Conservation (phyloP, 805 yeast species). For the Cyberlindnera nakhonratchasimensis region DNA sequence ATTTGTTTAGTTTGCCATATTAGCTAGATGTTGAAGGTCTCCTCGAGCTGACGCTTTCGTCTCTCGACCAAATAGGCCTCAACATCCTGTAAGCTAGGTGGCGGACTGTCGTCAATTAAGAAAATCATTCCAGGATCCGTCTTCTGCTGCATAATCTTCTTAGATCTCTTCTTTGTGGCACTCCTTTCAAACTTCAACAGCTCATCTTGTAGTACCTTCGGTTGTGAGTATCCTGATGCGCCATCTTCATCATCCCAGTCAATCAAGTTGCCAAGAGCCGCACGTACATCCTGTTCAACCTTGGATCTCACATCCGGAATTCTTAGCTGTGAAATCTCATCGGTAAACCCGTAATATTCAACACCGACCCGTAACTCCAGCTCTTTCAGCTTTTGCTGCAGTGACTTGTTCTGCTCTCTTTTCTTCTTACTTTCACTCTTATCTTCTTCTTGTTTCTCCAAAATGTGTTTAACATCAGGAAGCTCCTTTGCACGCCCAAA, state of each 20-base stretch:
- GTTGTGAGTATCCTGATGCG: no score
- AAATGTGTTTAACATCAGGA: slow-evolving; percentile 59
- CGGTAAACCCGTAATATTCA: slow-evolving; percentile 43
- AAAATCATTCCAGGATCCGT: background rate
- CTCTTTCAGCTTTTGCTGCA: slow-evolving; percentile 25
- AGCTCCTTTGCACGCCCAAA: slow-evolving; percentile 83
- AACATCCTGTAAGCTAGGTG: slow-evolving; percentile 11
- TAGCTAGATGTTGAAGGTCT: slow-evolving; percentile 5
- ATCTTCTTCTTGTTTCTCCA: slow-evolving; percentile 34
- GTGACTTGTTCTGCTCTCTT: slow-evolving; percentile 18
- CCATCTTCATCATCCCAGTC: slow-evolving; percentile 3
- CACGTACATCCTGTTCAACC: background rate
- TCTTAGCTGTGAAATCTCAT: slow-evolving; percentile 9
- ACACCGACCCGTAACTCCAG: slow-evolving; percentile 30
- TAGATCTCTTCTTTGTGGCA: slow-evolving; percentile 25
- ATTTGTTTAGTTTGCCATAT: background rate
- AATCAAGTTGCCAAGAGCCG: slow-evolving; percentile 3
- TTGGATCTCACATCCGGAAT: background rate
- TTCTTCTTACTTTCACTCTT: slow-evolving; percentile 19
- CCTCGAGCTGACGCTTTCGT: slow-evolving; percentile 17
- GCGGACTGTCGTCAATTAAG: slow-evolving; percentile 6
- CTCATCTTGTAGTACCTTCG: slow-evolving; percentile 16
- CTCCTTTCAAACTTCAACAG: slow-evolving; percentile 31
- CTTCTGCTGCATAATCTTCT: slow-evolving; percentile 3
- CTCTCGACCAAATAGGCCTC: slow-evolving; percentile 20